Evolutionary conservation across 2,329 filamentous ascomycete genomes (phyloP), one percentile per base, ranked within the genome.

Genomic region (Xenoacremonium recifei): DNA sequence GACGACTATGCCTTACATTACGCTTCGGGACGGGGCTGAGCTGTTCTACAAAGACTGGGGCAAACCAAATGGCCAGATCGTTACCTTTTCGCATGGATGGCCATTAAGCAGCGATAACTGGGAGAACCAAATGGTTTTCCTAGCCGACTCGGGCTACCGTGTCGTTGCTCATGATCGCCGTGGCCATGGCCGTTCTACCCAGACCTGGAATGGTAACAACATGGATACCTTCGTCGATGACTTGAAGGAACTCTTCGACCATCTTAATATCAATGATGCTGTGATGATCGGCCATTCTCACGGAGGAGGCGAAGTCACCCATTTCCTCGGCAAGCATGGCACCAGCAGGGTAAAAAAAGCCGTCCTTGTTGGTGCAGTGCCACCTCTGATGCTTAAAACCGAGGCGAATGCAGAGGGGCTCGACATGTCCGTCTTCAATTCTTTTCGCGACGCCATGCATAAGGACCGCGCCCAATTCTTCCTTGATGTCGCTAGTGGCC

Each of bases 41-140:
- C 60, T 71, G 42, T 70, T 59, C 57, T 70, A 70, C 58, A 70
- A 69, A 52, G 63, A 67, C 48, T 70, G 67, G 67, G 66, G 66
- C 42, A 65, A 66, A 51, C 54, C 61, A 2, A 42, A 49, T 3
- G 65, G 61, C 31, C 43, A 52, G 6, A 38, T 61, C 18, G 49
- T 65, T 17, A 50, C 65, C 45, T 62, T 67, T 32, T 43, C 66
- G 21, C 70, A 57, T 51, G 73, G 52, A 50, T 72, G 44, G 59
- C 63, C 54, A 31, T 68, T 49, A 39, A 69, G 40, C 47, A 61
- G 40, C 18, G 51, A 57, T 34, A 60, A 59, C 7, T 65, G 61
- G 62, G 61, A 60, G 33, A 45, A 36, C 2, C 62, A 65, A 25
- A 44, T 63, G 10, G 37, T 54, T 4, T 56, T 57, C n/a, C 52